phyloP scores from a whole-genome alignment of 1,139 yeast species.

The Kluyveromyces sp. region DNA sequence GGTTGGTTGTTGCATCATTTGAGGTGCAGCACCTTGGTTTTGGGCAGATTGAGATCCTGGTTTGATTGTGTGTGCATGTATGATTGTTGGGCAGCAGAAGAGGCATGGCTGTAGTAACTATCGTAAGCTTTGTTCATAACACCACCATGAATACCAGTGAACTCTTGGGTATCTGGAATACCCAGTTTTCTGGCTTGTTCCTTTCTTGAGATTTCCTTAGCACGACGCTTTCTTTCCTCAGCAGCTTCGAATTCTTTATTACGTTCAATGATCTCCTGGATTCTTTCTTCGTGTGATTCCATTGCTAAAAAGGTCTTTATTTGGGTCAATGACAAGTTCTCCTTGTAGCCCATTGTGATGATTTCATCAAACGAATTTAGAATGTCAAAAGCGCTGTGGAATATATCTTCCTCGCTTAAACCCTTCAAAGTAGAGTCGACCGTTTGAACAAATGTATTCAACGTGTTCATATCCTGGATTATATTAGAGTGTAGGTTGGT shows the following conservation, averaged over 20 bases:
- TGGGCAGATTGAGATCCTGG: slow-evolving; percentile 11
- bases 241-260: slow-evolving; percentile 96
- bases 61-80: slow-evolving; percentile 25
- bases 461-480: slow-evolving; percentile 87
- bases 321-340: slow-evolving; percentile 74
- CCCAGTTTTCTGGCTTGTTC: slow-evolving; percentile 60
- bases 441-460: slow-evolving; percentile 77
- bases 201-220: slow-evolving; percentile 86
- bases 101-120: slow-evolving; percentile 32
- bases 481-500: slow-evolving; percentile 91
- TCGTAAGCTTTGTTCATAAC: slow-evolving; percentile 29
- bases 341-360: slow-evolving; percentile 82
- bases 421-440: slow-evolving; percentile 66
- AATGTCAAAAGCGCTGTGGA: slow-evolving; percentile 80
- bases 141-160: slow-evolving; percentile 5
- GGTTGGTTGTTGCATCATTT: slow-evolving; percentile 5
- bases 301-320: slow-evolving; percentile 86
- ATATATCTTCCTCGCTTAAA: slow-evolving; percentile 77
- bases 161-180: slow-evolving; percentile 20
- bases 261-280: slow-evolving; percentile 94
- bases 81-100: slow-evolving; percentile 31
- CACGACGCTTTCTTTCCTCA: slow-evolving; percentile 93
- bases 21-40: slow-evolving; percentile 14
- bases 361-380: slow-evolving; percentile 92
- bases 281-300: slow-evolving; percentile 98